Evolutionary conservation across 108 stramenopile species (phyloP), one percentile per base, ranked within the genome.

Genomic region (Nitzschia sp.): DNA sequence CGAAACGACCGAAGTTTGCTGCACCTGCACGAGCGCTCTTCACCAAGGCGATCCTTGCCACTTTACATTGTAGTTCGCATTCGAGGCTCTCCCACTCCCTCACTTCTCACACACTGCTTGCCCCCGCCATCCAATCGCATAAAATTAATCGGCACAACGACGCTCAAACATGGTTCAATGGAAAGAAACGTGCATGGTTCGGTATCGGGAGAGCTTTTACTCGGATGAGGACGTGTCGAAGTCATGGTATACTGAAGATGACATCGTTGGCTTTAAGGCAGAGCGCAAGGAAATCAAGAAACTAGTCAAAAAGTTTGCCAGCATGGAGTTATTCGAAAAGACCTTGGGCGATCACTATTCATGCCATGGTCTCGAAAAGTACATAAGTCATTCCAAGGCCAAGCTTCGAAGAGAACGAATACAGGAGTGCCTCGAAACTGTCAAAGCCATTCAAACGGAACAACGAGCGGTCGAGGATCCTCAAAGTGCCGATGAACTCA

Each of bases 211-310:
- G 19, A 5, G 23, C n/a, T 6, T n/a, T 11, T 62, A 62, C 26
- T 11, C 36, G 1, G 32, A 42, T 11, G n/a, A 38, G 1, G 61
- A 62, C 42, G 17, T 62, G 42, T 8, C 42, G 13, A 21, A 42
- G 0, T 1, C 38, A 26, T 62, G 61, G 61, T 62, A 62, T 46
- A 25, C 36, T 24, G 61, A 62, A 24, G 25, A 62, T n/a, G 61
- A 62, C 24, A 42, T 62, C 61, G 24, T 6, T 0, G 5, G 32
- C 1, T 62, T 42, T 42, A 62, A 42, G 42, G 61, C 19, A 5
- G 61, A 62, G 25, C 36, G 61, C 31, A 9, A 34, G 1, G 29
- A 62, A 45, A 62, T 62, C 42, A 62, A 62, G 61, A 8, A 46
- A 15, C 42, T 62, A 9, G 61, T 46, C 18, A 42, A 24, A 26